These are phyloP conservation scores for Magnusiomyces suaveolens DNA, from an alignment of 1,139 yeast genomes.

Conservation along the genomic window DNA sequence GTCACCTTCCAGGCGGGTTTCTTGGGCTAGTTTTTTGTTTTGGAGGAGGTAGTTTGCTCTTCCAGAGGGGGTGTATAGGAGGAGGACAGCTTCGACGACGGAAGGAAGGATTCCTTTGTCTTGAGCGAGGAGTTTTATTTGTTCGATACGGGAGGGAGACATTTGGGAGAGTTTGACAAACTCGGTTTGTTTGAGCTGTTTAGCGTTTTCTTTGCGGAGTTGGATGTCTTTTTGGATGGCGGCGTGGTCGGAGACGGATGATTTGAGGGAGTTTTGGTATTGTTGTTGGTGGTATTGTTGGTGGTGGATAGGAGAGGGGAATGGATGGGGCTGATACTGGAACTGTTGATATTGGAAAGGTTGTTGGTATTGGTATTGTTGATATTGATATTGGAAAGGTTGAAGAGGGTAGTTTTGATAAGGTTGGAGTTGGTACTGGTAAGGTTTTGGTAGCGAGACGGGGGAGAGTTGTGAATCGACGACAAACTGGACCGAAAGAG, in stretches of 20 bases:
- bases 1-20: slow-evolving; percentile 23
- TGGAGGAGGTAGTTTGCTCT: slow-evolving; percentile 10
- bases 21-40: slow-evolving; percentile 1
- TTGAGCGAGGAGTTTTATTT: slow-evolving; percentile 25
- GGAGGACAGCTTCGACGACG: slow-evolving; percentile 28
- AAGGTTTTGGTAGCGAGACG: background rate
- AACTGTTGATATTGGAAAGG: no score
- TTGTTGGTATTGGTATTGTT: background rate
- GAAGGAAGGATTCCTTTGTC: slow-evolving; percentile 27
- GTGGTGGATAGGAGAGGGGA: background rate
- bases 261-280: background rate
- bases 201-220: slow-evolving; percentile 5
- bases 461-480: no score
- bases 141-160: slow-evolving; percentile 23
- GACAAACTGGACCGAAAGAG: background rate
- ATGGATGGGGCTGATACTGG: no score
- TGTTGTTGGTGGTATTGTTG: slow-evolving; percentile 1
- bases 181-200: slow-evolving; percentile 11
- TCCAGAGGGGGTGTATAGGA: slow-evolving; percentile 20
- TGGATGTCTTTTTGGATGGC: slow-evolving; percentile 2
- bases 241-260: background rate
- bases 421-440: background rate
- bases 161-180: slow-evolving; percentile 27
- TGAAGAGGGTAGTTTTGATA: background rate
- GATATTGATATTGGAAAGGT: background rate